Base-by-base conservation (phyloP, 2,329 filamentous ascomycete genomes). In the Trichoderma semiorbis region DNA sequence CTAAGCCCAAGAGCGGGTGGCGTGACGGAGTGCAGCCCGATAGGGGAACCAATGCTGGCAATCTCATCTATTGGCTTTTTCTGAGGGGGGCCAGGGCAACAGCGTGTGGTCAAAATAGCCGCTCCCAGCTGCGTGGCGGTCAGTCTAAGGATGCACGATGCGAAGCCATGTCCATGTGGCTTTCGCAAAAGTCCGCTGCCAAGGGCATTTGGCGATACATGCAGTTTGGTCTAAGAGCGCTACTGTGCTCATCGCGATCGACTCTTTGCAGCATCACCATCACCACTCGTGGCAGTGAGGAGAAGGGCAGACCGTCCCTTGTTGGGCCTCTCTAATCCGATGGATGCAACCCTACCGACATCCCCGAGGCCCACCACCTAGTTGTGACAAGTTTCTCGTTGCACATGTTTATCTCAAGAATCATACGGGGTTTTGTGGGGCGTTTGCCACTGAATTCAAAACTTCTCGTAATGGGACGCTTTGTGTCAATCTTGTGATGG, bases 371-470 rank as follows among this genome's bases (percentile, higher is more conserved):
- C 55, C 66, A 69, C 55, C 39, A 43, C 28, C 55, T n/a, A 58
- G 66, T 50, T 34, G 28, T 53, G 67, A 18, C 39, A 61, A 26
- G 18, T 43, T 30, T 68, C 66, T 66, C 28, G 57, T 32, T 58
- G 57, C 67, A 28, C 39, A 58, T 69, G 57, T 62, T 50, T 61
- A 62, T 69, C 55, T 62, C 30, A 34, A 60, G 11, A 32, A 50
- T 34, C 66, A 69, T 69, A 60, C 66, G 66, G 66, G 66, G 66
- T 50, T 61, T 58, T 47, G 55, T 69, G 66, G 66, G 55, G 5
- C 36, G 10, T 16, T 69, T 47, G 66, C 66, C 66, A 69, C 64
- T 58, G 64, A 18, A 6, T 21, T 39, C 34, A 58, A 64, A 67
- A 24, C 32, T 30, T 67, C 50, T 67, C 64, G 50, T 67, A 58